Conservation (phyloP, 495 filamentous ascomycete species). For the Cercophora samala region DNA sequence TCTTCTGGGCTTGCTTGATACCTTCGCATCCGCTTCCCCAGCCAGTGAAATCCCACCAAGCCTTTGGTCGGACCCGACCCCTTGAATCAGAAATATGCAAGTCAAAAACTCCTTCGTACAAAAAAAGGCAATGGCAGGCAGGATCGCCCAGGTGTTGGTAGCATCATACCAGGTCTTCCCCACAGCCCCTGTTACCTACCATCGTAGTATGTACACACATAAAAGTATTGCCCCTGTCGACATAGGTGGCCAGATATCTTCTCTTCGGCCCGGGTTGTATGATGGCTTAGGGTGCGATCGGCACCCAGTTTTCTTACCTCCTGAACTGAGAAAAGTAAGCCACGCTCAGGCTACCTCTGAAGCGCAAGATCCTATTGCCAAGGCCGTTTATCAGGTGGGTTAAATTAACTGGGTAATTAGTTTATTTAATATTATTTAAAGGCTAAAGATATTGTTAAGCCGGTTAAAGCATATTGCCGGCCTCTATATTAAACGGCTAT, state of each 20-base stretch:
- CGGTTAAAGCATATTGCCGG: too few relatives aligned
- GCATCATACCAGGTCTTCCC: neutral
- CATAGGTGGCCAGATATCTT: neutral
- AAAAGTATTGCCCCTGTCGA: neutral
- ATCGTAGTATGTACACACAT: neutral
- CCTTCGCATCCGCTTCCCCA: neutral
- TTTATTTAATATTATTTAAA: too few relatives aligned
- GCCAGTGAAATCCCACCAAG: neutral
- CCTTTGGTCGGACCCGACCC: neutral
- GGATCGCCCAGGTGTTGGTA: neutral
- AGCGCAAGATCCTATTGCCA: too few relatives aligned
- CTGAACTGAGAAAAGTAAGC: too few relatives aligned
- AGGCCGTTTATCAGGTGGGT: too few relatives aligned
- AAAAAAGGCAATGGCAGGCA: neutral
- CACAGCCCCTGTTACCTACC: neutral
- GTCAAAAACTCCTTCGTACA: neutral
- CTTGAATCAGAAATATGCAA: conserved; percentile 7
- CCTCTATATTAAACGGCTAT: too few relatives aligned
- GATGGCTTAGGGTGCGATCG: too few relatives aligned
- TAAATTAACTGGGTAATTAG: too few relatives aligned
- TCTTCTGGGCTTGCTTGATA: neutral
- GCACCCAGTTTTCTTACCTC: too few relatives aligned
- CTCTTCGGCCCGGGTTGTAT: too few relatives aligned
- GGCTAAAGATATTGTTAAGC: too few relatives aligned
- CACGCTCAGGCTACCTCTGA: too few relatives aligned